Evolutionary conservation across 148 eudicot species (phyloP).

Genomic region (Tetragonia tetragonoides): DNA sequence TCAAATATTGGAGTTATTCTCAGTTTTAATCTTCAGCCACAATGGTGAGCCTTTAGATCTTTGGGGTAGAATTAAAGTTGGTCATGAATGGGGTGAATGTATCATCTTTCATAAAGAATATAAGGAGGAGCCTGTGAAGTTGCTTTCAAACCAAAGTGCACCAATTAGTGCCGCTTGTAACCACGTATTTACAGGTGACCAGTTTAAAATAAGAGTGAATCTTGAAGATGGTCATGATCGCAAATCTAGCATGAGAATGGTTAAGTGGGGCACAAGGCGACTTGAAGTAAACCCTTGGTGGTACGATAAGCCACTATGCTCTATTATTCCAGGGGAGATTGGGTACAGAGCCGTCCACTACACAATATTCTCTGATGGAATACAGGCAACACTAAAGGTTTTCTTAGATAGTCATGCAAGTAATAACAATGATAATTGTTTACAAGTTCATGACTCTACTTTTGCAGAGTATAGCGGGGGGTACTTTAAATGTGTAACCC

Average conservation of each 20-base stretch:
- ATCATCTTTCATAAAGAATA: background rate
- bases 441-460: background rate
- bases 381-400: background rate
- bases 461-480: slow-evolving; percentile 1
- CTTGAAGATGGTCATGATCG: background rate
- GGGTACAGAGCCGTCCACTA: background rate
- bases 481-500: background rate
- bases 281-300: background rate
- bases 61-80: background rate
- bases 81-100: no score
- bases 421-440: background rate
- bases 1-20: background rate
- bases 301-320: background rate
- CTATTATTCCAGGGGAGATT: background rate
- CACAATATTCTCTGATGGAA: background rate
- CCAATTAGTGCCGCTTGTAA: background rate
- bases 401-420: background rate
- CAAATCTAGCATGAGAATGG: background rate
- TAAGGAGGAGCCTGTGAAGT: background rate
- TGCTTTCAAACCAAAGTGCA: background rate
- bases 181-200: background rate
- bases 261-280: background rate
- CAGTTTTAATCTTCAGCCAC: background rate
- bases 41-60: background rate
- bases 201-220: background rate